Evolutionary conservation across 179 eudicot genomes (phyloP).

Genomic region (Silene vulgaris): DNA sequence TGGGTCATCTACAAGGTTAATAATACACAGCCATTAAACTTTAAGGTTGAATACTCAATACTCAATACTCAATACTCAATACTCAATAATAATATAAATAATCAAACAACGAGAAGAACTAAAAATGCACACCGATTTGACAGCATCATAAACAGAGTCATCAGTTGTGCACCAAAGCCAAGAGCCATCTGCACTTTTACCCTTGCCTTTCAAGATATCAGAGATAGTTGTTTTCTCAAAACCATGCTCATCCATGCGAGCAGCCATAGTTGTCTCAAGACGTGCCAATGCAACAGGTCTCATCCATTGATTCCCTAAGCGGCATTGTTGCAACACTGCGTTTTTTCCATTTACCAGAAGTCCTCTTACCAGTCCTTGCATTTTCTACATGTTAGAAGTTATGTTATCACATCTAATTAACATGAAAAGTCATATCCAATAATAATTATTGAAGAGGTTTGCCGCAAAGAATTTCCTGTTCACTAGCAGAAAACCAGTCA

Average conservation of each 20-base stretch:
- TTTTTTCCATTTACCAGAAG: constrained; percentile 57
- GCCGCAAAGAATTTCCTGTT: not conserved
- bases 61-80: not conserved
- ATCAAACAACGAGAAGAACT: not conserved
- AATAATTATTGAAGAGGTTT: not conserved
- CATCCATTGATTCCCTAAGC: constrained; percentile 48
- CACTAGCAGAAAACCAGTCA: not conserved
- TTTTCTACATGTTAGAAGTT: constrained; percentile 27
- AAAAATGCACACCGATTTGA: constrained; percentile 64
- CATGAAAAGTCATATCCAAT: not conserved
- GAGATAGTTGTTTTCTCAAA: constrained; percentile 85
- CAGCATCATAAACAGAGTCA: constrained; percentile 87
- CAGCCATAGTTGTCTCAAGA: constrained; percentile 55
- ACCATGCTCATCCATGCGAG: constrained; percentile 82
- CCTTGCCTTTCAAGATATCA: constrained; percentile 66
- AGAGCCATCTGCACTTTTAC: constrained; percentile 86
- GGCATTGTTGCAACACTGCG: constrained; percentile 68
- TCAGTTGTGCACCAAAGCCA: constrained; percentile 96
- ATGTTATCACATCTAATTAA: not conserved
- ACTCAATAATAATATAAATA: not conserved
- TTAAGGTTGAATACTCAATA: not conserved
- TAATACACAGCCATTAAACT: not conserved
- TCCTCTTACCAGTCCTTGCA: constrained; percentile 75
- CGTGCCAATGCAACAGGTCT: constrained; percentile 56
- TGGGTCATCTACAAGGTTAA: constrained; percentile 68